phyloP scores from a whole-genome alignment of 352 stramenopile genomes.

The Globisporangium orthogonon region DNA sequence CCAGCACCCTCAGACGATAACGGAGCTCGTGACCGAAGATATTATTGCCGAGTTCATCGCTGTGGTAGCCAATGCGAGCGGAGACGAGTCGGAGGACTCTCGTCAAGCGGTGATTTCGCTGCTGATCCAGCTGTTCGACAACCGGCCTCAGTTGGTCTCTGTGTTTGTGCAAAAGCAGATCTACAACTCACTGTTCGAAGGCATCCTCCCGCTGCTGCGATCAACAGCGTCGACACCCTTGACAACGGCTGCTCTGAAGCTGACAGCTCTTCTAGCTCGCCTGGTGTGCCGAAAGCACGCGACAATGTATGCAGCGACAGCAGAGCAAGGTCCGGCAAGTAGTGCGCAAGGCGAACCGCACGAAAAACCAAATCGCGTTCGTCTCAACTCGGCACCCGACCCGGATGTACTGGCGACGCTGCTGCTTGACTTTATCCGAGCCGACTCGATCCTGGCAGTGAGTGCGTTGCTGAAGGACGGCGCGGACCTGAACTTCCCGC shows the following conservation, averaged over 20 bases:
- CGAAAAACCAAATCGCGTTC: conserved; percentile 16
- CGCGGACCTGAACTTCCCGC: conserved; percentile 59
- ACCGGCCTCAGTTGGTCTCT: conserved; percentile 36
- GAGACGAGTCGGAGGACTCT: conserved; percentile 62
- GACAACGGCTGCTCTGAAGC: conserved; percentile 37
- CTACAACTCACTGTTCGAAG: conserved; percentile 51
- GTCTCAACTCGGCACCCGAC: conserved; percentile 49
- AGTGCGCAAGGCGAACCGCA: neutral
- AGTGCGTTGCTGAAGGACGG: conserved; percentile 68
- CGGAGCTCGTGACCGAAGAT: conserved; percentile 37
- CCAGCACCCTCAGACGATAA: conserved; percentile 22
- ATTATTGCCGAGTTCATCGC: conserved; percentile 49
- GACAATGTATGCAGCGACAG: neutral
- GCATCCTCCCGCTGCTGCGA: conserved; percentile 34
- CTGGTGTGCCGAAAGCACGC: conserved; percentile 43
- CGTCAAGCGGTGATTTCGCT: conserved; percentile 56
- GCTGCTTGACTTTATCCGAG: conserved; percentile 67
- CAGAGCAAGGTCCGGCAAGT: neutral
- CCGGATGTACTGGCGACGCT: conserved; percentile 54
- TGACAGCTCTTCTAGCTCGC: conserved; percentile 47
- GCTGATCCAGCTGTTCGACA: conserved; percentile 65
- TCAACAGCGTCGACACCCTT: conserved; percentile 30
- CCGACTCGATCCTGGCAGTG: conserved; percentile 68
- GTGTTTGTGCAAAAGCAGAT: conserved; percentile 53
- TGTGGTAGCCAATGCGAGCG: conserved; percentile 34